Conservation (phyloP, 495 filamentous ascomycete genomes). For the Podospora fimiseda region DNA sequence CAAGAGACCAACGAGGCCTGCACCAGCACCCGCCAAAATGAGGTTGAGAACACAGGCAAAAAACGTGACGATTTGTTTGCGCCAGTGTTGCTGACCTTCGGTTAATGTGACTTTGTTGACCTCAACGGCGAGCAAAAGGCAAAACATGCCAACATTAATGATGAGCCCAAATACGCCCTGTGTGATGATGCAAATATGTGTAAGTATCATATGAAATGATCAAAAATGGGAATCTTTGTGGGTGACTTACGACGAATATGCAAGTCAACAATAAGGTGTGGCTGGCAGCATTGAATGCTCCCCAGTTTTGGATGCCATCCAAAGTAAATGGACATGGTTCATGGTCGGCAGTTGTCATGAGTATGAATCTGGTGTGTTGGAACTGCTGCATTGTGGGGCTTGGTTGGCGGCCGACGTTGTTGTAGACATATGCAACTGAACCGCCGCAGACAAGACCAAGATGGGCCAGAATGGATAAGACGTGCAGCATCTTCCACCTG, state of each 20-base stretch:
- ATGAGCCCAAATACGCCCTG: constrained; percentile 22
- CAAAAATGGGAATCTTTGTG: neutral
- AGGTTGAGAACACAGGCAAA: constrained; percentile 24
- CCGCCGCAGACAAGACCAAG: constrained; percentile 18
- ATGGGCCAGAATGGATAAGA: constrained; percentile 21
- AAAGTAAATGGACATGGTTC: constrained; percentile 3
- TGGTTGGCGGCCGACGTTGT: constrained; percentile 7
- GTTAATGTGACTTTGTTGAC: constrained; percentile 17
- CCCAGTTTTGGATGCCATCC: neutral
- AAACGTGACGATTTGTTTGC: constrained; percentile 23
- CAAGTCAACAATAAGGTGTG: constrained; percentile 14
- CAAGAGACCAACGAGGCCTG: constrained; percentile 18
- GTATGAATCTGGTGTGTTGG: neutral
- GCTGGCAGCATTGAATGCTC: constrained; percentile 5
- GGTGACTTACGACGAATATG: constrained; percentile 16
- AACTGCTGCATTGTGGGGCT: neutral
- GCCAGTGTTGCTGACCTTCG: constrained; percentile 29
- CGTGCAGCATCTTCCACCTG: constrained; percentile 24
- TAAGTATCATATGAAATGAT: neutral
- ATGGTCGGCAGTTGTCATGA: neutral
- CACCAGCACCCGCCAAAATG: constrained; percentile 20
- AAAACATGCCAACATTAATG: constrained; percentile 20
- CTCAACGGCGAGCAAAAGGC: constrained; percentile 18
- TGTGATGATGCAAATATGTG: neutral
- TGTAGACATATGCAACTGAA: constrained; percentile 16